Conservation (phyloP, 495 filamentous ascomycete genomes). For the Neurospora sp. region DNA sequence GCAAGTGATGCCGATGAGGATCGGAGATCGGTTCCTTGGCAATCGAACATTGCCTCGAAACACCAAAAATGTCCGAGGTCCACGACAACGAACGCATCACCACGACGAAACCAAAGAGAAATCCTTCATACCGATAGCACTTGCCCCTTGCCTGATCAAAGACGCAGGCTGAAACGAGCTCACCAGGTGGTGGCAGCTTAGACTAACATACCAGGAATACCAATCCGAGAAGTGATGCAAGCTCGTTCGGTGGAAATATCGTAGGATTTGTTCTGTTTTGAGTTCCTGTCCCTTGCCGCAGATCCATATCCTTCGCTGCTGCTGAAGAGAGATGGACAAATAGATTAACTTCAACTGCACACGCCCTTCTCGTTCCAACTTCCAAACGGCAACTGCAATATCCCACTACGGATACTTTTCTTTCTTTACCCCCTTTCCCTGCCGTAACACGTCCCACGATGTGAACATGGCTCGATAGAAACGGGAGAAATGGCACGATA, state of each 20-base stretch:
- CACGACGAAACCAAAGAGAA: background rate
- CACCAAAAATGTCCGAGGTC: background rate
- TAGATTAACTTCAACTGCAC: background rate
- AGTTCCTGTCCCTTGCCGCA: background rate
- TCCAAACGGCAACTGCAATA: background rate
- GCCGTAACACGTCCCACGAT: background rate
- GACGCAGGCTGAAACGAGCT: background rate
- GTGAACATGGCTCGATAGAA: background rate
- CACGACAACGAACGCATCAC: background rate
- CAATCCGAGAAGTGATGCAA: background rate
- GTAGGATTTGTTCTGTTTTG: background rate
- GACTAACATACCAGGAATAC: background rate
- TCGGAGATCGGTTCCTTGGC: background rate
- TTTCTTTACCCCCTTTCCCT: background rate
- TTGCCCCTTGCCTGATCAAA: background rate
- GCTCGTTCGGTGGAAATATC: background rate
- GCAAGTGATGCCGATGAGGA: background rate
- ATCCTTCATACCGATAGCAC: background rate
- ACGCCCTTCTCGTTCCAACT: background rate
- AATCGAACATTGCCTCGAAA: background rate
- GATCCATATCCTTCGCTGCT: background rate
- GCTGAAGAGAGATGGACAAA: background rate
- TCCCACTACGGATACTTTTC: background rate
- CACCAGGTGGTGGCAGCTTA: background rate
- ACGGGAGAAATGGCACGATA: background rate